Evolutionary conservation across 306 rosid species (phyloP), one percentile per base, ranked within the genome.

Genomic region (Vigna trinervia): DNA sequence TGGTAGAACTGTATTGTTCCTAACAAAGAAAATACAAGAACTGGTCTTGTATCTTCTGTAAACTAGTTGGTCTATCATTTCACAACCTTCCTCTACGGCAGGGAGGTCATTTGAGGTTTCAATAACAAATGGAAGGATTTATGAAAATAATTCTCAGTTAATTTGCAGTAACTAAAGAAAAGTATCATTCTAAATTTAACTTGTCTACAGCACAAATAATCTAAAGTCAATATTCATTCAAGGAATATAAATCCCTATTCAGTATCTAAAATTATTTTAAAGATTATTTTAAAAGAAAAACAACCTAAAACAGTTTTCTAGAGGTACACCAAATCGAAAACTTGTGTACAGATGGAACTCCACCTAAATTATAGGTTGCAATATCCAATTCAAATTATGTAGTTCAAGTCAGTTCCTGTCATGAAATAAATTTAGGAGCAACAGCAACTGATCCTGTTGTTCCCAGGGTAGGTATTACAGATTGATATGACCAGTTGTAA

Each of bases 41-140:
- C 32, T 30, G 4, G 32, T 34, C 38, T 4, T 34, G 6, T 34
- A 34, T 34, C 38, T 34, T 34, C 38, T 4, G 6, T 4, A 34
- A 5, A 0, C 38, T 34, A 5, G 7, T 4, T 34, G 28, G 19
- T 26, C 28, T 26, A 26, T 26, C 28, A 10, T 61, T 39, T 50
- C 61, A 72, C 83, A 62, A 60, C 61, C 73, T 38, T 50, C 14
- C 41, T 34, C 14, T 19, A 72, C 62, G 14, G 48, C n/a, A 79
- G 66, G 66, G 12, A 56, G 69, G 68, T 52, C 65, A 62, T 6
- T 61, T 10, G 6, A 71, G 51, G 41, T 72, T 62, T 56, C 20
- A 28, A 26, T 39, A 30, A 63, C 46, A 63, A 39, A 39, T 7
- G 34, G 20, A 28, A 59, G 22, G 20, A 12, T 56, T 19, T 20